A percentile compares a stretch with the other conserved stretches of the same genome.
These are phyloP conservation scores for Daedaleopsis nitida DNA, from an alignment of 768 basidiomycete genomes.

Conservation along the genomic window DNA sequence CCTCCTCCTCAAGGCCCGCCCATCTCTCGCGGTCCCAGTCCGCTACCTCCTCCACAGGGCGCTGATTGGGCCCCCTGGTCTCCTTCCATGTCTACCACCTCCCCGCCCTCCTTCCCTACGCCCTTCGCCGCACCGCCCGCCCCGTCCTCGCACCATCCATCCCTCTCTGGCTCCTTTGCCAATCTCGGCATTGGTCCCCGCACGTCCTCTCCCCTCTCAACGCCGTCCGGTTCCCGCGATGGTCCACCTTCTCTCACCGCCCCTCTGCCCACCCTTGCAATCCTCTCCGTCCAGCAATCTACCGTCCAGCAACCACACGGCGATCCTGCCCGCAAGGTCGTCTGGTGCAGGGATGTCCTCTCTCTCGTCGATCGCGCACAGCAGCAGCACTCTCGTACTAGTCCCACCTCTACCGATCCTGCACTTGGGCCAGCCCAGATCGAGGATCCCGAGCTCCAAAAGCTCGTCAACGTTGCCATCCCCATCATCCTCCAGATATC, in stretches of 20 bases:
- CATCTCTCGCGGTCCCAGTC: constrained; percentile 25
- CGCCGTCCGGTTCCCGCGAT: constrained; percentile 21
- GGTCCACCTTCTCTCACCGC: constrained; percentile 59
- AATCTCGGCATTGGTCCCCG: constrained; percentile 19
- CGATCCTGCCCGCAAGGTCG: constrained; percentile 62
- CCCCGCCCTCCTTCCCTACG: constrained; percentile 5
- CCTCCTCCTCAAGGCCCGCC: constrained; percentile 9
- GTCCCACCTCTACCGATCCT: constrained; percentile 36
- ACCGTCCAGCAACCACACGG: constrained; percentile 55
- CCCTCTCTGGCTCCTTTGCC: constrained; percentile 22
- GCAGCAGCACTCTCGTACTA: constrained; percentile 29
- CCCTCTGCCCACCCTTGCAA: constrained; percentile 64
- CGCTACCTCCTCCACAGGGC: constrained; percentile 25
- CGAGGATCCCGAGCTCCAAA: constrained; percentile 58
- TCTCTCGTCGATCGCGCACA: constrained; percentile 70
- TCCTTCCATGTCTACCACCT: background rate
- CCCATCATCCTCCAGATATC: constrained; percentile 64
- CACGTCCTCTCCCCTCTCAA: constrained; percentile 26
- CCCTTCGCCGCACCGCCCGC: constrained; percentile 5
- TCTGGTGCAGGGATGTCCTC: constrained; percentile 84
- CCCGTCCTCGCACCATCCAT: constrained; percentile 7
- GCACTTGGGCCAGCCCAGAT: constrained; percentile 50
- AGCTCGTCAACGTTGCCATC: constrained; percentile 66
- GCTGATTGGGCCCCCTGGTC: constrained; percentile 30
- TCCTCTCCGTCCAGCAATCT: constrained; percentile 53